Evolutionary conservation across 176 grass and related monocot genomes (phyloP).

Genomic region (Urochloa ruziziensis): DNA sequence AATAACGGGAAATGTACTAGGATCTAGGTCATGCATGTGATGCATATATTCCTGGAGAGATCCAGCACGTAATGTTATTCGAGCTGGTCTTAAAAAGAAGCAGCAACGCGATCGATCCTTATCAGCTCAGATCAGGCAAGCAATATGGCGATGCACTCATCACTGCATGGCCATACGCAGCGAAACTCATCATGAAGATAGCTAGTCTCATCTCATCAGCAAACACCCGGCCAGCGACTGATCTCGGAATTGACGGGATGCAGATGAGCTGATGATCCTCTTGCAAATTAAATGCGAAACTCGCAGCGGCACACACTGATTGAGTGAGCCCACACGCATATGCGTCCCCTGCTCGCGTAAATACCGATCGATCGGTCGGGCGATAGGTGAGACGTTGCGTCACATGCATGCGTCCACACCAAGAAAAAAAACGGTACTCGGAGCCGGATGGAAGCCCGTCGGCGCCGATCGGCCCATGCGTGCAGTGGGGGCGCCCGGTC

Average conservation of each 20-base stretch:
- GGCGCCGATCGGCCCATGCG: too few relatives aligned
- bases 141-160: too few relatives aligned
- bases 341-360: not conserved
- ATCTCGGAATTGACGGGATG: not conserved
- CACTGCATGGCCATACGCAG: not conserved
- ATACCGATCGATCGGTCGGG: not conserved
- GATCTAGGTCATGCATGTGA: not conserved
- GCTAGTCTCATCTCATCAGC: too few relatives aligned
- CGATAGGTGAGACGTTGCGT: conserved; percentile 35
- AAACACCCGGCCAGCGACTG: not conserved
- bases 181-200: not conserved
- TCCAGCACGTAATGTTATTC: not conserved
- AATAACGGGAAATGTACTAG: not conserved
- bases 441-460: too few relatives aligned
- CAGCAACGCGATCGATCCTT: not conserved
- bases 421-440: not conserved
- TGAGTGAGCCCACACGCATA: too few relatives aligned
- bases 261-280: not conserved
- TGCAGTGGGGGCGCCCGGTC: too few relatives aligned
- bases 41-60: not conserved
- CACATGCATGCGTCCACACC: not conserved
- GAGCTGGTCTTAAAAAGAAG: not conserved
- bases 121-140: not conserved
- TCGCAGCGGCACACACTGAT: conserved; percentile 1
- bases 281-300: not conserved